Evolutionary conservation across 306 rosid species (phyloP).

Genomic region (Betula pendula): DNA sequence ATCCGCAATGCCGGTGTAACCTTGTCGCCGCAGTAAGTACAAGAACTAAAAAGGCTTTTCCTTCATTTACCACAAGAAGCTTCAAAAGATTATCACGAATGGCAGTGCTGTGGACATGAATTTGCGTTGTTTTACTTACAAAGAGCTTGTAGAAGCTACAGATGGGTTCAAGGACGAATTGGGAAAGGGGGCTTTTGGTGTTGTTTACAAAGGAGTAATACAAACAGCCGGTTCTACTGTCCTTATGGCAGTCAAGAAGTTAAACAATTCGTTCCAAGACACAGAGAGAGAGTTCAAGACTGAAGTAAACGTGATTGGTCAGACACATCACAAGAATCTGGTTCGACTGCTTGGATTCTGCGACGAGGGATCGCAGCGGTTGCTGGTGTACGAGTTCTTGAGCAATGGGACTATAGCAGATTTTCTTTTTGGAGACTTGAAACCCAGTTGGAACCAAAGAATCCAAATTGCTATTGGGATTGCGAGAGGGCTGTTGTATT

Average conservation of each 20-base stretch:
- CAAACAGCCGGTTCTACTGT: not conserved
- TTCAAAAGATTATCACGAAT: not conserved
- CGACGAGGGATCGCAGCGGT: not conserved
- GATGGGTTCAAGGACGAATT: slow-evolving; percentile 34
- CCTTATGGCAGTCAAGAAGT: slow-evolving; percentile 41
- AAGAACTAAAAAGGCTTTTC: no score
- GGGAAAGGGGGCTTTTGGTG: slow-evolving; percentile 36
- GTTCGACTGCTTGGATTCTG: slow-evolving; percentile 27
- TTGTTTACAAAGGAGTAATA: slow-evolving; percentile 23
- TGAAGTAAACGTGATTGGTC: not conserved
- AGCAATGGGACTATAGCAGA: slow-evolving; percentile 20
- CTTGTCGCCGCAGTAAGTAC: no score
- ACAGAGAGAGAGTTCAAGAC: slow-evolving; percentile 37
- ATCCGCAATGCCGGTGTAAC: no score
- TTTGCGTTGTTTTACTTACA: slow-evolving; percentile 19
- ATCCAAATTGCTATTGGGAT: slow-evolving; percentile 25
- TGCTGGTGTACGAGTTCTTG: slow-evolving; percentile 24
- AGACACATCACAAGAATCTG: not conserved
- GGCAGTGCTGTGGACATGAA: slow-evolving; percentile 8
- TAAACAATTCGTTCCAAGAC: slow-evolving; percentile 38
- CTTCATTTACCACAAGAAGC: slow-evolving; percentile 22
- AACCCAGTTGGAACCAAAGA: slow-evolving; percentile 12
- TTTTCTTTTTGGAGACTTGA: slow-evolving; percentile 22
- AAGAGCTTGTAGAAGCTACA: slow-evolving; percentile 37
- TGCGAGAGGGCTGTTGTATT: not conserved